Percentiles rank a stretch among this genome's conserved stretches.
phyloP scores from a whole-genome alignment of 768 basidiomycete species.

The Auricularia sp. region DNA sequence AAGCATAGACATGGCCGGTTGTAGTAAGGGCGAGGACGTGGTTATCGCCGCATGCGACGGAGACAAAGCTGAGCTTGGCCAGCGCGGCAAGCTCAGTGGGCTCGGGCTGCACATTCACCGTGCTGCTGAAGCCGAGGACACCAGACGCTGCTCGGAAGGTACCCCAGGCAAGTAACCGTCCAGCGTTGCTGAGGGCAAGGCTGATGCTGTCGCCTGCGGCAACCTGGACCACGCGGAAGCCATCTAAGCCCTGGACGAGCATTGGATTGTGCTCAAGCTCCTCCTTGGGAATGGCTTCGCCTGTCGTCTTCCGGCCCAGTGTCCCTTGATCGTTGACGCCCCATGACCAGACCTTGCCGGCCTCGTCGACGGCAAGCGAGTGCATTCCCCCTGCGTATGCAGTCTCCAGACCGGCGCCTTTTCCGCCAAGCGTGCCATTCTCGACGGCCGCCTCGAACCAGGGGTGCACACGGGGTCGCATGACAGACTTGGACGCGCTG shows the following conservation, averaged over 20 bases:
- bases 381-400: conserved; percentile 39
- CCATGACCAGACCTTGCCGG: conserved; percentile 24
- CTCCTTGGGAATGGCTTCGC: conserved; percentile 19
- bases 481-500: neutral
- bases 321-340: conserved; percentile 27
- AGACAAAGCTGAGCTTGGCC: conserved; percentile 5
- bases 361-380: conserved; percentile 32
- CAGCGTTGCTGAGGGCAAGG: conserved; percentile 30
- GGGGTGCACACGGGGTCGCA: neutral
- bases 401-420: conserved; percentile 27
- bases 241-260: conserved; percentile 22
- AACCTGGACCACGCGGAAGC: conserved; percentile 32
- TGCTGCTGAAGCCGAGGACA: conserved; percentile 22
- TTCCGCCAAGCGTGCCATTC: conserved; percentile 20
- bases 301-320: conserved; percentile 23
- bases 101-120: conserved; percentile 11
- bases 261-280: conserved; percentile 26
- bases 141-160: conserved; percentile 28
- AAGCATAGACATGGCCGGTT: conserved; percentile 33
- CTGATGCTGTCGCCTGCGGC: conserved; percentile 34
- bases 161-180: conserved; percentile 33
- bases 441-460: conserved; percentile 11
- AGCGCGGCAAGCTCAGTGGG: conserved; percentile 6
- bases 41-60: conserved; percentile 25
- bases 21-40: conserved; percentile 37